Evolutionary conservation across 2,329 filamentous ascomycete species (phyloP), one percentile per base, ranked within the genome.

Genomic region (Ambrosiella beaveri): DNA sequence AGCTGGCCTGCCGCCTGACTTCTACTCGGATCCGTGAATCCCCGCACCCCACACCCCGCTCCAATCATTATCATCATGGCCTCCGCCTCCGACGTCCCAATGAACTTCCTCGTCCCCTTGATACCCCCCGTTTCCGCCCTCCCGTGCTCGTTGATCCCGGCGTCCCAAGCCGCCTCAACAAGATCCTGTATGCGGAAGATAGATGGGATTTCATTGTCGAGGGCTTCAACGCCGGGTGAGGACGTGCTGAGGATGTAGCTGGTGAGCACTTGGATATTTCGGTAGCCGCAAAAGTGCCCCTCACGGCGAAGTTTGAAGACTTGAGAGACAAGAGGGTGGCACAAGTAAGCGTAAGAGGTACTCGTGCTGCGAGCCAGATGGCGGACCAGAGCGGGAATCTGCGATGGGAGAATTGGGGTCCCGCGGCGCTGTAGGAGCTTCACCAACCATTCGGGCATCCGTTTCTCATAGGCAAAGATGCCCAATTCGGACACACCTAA

Each of bases 281-380:
- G 80, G 67, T 96, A 97, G 2, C 91, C 91, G 67, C 91, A 97
- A 67, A 97, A 97, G 5, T 88, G 86, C 77, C 81, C 81, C 71
- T 95, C 90, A 61, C 74, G 76, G n/a, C 76, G 78, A 56, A 94
- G 75, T 65, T 95, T 95, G 56, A 86, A 87, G 35, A 97, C 77
- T 65, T 96, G 90, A 54, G 82, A 76, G 0, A 88, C 85, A 53
- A 75, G 74, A 1, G 84, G 78, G 65, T 89, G 82, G 68, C 90
- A 96, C 39, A 95, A 73, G 65, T 89, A 95, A 5, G 87, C 86
- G 62, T 85, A 47, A 13, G n/a, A 13, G 7, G 44, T 47, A 19
- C 19, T 17, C 44, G n/a, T 47, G 9, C 13, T 15, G 13, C n/a
- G 7, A 8, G 8, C 44, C 11, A 47, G 19, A 47, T 47, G 44